Evolutionary conservation across 164 flowering plant species (phyloP).

Genomic region (Magnolia sinica): DNA sequence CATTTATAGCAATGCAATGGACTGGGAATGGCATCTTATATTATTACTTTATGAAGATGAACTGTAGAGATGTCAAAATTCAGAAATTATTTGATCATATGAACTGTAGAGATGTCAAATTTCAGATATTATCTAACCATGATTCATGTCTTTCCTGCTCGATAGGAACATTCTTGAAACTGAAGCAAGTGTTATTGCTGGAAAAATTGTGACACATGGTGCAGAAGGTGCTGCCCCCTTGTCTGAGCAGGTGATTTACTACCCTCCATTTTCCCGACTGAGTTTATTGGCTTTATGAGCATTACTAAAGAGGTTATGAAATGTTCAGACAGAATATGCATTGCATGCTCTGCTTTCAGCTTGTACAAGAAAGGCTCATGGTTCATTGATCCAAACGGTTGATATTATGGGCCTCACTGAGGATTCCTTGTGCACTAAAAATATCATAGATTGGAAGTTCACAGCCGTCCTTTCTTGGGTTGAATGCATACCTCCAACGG

Average conservation of each 20-base stretch:
- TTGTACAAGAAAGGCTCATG: neutral
- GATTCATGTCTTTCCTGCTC: neutral
- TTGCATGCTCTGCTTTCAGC: neutral
- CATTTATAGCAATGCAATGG: too few relatives aligned
- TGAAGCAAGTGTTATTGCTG: slow-evolving; percentile 45
- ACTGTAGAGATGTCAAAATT: neutral
- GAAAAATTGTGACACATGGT: slow-evolving; percentile 45
- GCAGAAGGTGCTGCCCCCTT: slow-evolving; percentile 47
- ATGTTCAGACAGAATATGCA: neutral
- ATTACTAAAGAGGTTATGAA: neutral
- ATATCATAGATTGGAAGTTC: neutral
- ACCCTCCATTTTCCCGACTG: neutral
- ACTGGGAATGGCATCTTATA: too few relatives aligned
- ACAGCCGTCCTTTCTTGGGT: neutral
- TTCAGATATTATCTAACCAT: neutral
- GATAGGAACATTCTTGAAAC: slow-evolving; percentile 33
- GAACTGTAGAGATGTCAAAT: neutral
- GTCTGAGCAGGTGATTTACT: slow-evolving; percentile 51
- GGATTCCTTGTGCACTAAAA: neutral
- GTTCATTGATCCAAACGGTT: neutral
- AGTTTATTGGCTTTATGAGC: neutral
- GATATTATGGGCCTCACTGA: neutral
- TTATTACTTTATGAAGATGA: too few relatives aligned
- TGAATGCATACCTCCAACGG: neutral
- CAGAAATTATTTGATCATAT: neutral